These are phyloP conservation scores for Alnus glutinosa DNA, from an alignment of 306 rosid species.

Conservation along the genomic window DNA sequence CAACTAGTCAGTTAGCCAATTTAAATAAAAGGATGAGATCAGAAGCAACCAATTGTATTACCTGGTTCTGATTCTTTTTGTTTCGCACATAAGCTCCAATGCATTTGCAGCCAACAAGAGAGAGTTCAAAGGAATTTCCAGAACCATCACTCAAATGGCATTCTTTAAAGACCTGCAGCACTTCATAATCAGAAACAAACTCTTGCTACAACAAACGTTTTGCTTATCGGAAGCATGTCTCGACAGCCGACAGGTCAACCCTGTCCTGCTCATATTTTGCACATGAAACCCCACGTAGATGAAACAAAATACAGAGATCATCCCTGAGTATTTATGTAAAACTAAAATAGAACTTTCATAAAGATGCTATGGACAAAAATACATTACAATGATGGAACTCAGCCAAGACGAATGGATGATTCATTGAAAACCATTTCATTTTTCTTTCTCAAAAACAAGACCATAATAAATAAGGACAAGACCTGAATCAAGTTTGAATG, in stretches of 20 bases:
- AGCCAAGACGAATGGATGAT: neutral
- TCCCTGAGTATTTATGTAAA: too few species aligned
- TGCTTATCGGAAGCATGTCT: neutral
- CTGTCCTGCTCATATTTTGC: neutral
- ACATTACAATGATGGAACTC: neutral
- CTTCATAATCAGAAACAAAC: slow-evolving; percentile 16
- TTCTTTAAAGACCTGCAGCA: slow-evolving; percentile 71
- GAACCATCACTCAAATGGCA: slow-evolving; percentile 49
- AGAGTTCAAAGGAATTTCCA: slow-evolving; percentile 78
- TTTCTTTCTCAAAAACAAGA: neutral
- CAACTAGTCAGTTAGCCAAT: slow-evolving; percentile 17
- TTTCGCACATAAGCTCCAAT: slow-evolving; percentile 93
- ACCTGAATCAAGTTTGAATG: neutral
- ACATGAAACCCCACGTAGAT: neutral
- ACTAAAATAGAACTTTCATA: neutral
- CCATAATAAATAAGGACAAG: neutral
- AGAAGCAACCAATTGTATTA: slow-evolving; percentile 23
- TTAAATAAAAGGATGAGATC: neutral
- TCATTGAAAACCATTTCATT: neutral
- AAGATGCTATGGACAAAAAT: neutral
- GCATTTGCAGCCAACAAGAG: slow-evolving; percentile 90
- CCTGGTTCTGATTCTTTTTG: slow-evolving; percentile 96
- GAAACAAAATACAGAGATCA: neutral
- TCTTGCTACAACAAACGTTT: slow-evolving; percentile 43
- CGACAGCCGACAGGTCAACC: neutral